Percentiles rank a stretch among this genome's conserved stretches.
Evolutionary conservation across 2,329 filamentous ascomycete genomes (phyloP).

Genomic region (Chrysosporium queenslandicum): DNA sequence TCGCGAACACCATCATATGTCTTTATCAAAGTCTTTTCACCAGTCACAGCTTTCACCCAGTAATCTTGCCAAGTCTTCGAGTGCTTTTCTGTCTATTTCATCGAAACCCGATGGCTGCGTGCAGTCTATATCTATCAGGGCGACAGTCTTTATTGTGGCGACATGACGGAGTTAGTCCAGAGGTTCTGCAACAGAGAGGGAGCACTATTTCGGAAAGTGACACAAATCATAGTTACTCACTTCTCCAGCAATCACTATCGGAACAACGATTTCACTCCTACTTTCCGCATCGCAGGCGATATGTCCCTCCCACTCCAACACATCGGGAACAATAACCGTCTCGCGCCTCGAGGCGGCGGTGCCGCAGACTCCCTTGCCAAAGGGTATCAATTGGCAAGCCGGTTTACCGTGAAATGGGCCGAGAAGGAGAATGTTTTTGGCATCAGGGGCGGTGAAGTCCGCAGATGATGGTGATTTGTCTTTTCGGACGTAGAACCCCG

Average conservation of each 20-base stretch:
- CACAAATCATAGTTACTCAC: conserved; percentile 21
- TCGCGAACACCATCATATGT: too few relatives aligned
- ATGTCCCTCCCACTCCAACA: conserved; percentile 38
- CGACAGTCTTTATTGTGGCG: conserved; percentile 32
- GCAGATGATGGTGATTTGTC: conserved; percentile 31
- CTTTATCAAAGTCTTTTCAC: conserved; percentile 16
- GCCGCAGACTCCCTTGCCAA: conserved; percentile 41
- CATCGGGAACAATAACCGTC: conserved; percentile 37
- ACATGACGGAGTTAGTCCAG: background rate
- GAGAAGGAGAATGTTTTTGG: conserved; percentile 31
- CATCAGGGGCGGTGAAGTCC: conserved; percentile 9
- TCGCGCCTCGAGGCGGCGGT: conserved; percentile 33
- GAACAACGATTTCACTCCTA: conserved; percentile 43
- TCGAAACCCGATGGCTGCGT: conserved; percentile 36
- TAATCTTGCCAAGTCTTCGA: conserved; percentile 35
- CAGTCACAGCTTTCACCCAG: conserved; percentile 37
- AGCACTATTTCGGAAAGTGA: too few relatives aligned
- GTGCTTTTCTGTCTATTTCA: conserved; percentile 34
- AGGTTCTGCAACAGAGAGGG: too few relatives aligned
- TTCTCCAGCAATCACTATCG: conserved; percentile 34
- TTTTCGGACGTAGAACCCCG: conserved; percentile 40
- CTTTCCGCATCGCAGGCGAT: conserved; percentile 43
- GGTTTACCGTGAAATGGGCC: conserved; percentile 42
- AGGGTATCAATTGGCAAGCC: conserved; percentile 40
- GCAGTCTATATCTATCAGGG: conserved; percentile 42